phyloP scores from a whole-genome alignment of 1,284 basidiomycete species.

The Boletellus sp. region DNA sequence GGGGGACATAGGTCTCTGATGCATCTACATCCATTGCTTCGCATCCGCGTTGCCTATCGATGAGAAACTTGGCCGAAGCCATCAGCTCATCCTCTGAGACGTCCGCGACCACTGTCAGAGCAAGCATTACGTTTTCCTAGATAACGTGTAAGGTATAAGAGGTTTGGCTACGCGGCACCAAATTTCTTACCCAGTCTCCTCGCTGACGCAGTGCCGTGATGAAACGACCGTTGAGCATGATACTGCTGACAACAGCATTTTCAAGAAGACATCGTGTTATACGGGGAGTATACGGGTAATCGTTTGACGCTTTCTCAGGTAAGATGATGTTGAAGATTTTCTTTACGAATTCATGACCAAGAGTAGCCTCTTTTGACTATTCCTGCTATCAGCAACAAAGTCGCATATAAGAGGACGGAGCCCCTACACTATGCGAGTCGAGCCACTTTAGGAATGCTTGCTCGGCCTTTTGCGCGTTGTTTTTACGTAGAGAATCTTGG shows the following conservation, averaged over 20 bases:
- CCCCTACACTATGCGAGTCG: conserved; percentile 33
- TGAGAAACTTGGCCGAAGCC: conserved; percentile 44
- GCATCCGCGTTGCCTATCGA: conserved; percentile 33
- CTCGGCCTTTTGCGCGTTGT: conserved; percentile 40
- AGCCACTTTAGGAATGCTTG: conserved; percentile 52
- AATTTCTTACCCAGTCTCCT: conserved; percentile 60
- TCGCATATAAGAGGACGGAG: background rate
- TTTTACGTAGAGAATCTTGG: conserved; percentile 31
- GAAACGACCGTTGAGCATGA: conserved; percentile 58
- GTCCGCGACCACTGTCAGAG: conserved; percentile 54
- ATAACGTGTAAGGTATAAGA: conserved; percentile 1
- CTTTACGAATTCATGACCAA: conserved; percentile 55
- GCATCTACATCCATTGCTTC: conserved; percentile 58
- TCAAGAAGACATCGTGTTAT: conserved; percentile 55
- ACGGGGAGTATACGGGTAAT: conserved; percentile 42
- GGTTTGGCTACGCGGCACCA: background rate
- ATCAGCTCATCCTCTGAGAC: conserved; percentile 60
- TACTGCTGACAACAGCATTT: conserved; percentile 48
- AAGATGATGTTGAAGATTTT: conserved; percentile 49
- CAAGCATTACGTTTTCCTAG: conserved; percentile 53
- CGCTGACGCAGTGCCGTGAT: conserved; percentile 47
- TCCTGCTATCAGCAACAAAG: conserved; percentile 3
- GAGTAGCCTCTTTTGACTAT: conserved; percentile 22
- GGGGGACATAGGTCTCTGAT: conserved; percentile 32
- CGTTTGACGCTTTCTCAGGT: conserved; percentile 29